Conservation (phyloP, 1,139 yeast genomes). For the Kazachstania sp. region DNA sequence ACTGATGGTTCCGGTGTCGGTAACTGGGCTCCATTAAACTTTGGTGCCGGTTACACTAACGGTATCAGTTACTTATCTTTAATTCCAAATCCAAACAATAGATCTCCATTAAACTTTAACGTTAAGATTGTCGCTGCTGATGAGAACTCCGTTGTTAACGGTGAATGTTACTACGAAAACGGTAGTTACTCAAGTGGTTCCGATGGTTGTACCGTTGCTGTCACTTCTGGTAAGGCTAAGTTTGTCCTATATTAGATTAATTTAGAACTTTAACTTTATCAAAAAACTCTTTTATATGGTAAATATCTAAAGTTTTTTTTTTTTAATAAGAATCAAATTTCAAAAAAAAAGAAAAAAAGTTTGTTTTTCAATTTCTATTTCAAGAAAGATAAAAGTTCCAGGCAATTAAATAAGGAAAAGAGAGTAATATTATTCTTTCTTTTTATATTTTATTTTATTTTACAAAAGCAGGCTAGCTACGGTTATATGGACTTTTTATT, state of each 20-base stretch:
- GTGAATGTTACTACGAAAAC: slow-evolving; percentile 55
- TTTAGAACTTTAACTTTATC: neutral
- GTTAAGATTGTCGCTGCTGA: slow-evolving; percentile 60
- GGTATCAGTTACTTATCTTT: slow-evolving; percentile 64
- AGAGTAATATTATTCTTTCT: too few species aligned
- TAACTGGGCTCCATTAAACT: slow-evolving; percentile 77
- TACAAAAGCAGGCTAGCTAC: too few species aligned
- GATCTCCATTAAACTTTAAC: slow-evolving; percentile 51
- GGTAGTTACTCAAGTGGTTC: slow-evolving; percentile 59
- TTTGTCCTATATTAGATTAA: slow-evolving; percentile 47
- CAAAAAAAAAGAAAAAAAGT: too few species aligned
- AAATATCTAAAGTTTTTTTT: neutral
- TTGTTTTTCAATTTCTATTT: too few species aligned
- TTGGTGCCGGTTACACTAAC: slow-evolving; percentile 62
- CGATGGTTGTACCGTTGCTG: slow-evolving; percentile 75
- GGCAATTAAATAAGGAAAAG: too few species aligned
- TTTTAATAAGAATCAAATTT: too few species aligned
- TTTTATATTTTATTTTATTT: too few species aligned
- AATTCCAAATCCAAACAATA: slow-evolving; percentile 77
- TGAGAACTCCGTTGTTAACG: slow-evolving; percentile 43
- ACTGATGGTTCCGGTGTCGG: slow-evolving; percentile 54
- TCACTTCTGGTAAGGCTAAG: slow-evolving; percentile 56
- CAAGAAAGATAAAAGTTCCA: too few species aligned
- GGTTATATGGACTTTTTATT: too few species aligned
- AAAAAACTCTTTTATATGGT: neutral